Evolutionary conservation across 106 monocot species (phyloP).

Genomic region (Triglochin maritima): DNA sequence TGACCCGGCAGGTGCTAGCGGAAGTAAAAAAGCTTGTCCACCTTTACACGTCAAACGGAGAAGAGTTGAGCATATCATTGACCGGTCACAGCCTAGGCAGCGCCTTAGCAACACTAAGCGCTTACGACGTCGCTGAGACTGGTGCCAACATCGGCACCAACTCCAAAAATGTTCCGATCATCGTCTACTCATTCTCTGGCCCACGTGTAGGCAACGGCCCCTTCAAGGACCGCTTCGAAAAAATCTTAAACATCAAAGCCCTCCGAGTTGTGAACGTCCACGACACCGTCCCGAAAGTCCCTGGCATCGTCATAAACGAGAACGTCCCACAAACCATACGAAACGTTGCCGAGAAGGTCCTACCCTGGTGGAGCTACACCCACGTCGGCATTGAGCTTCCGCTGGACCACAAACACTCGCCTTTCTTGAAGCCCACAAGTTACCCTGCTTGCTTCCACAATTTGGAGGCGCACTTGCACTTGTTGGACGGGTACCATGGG

Average conservation of each 20-base stretch:
- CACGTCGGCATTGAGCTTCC: conserved; percentile 77
- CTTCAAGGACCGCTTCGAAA: conserved; percentile 69
- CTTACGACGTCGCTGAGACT: conserved; percentile 68
- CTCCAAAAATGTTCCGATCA: conserved; percentile 14
- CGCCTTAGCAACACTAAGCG: conserved; percentile 75
- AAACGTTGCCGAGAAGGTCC: conserved; percentile 21
- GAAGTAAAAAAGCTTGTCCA: conserved; percentile 43
- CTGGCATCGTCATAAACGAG: conserved; percentile 71
- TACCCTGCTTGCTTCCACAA: conserved; percentile 66
- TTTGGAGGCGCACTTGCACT: conserved; percentile 71
- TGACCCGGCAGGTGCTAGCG: conserved; percentile 34
- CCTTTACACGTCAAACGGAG: conserved; percentile 29
- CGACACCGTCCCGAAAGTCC: conserved; percentile 71
- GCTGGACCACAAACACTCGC: conserved; percentile 58
- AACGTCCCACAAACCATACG: conserved; percentile 17
- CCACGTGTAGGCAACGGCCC: conserved; percentile 70
- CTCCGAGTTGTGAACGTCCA: conserved; percentile 76
- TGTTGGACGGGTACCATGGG: conserved; percentile 82
- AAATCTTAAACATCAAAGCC: conserved; percentile 40
- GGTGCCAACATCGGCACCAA: conserved; percentile 5
- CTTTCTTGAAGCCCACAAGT: conserved; percentile 63
- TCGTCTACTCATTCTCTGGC: conserved; percentile 64
- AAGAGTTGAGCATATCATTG: conserved; percentile 49
- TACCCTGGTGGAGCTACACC: conserved; percentile 53
- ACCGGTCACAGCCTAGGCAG: conserved; percentile 92